A percentile compares a stretch with the other conserved stretches of the same genome.
Evolutionary conservation across 148 eudicot species (phyloP).

Genomic region (Arbutus unedo): DNA sequence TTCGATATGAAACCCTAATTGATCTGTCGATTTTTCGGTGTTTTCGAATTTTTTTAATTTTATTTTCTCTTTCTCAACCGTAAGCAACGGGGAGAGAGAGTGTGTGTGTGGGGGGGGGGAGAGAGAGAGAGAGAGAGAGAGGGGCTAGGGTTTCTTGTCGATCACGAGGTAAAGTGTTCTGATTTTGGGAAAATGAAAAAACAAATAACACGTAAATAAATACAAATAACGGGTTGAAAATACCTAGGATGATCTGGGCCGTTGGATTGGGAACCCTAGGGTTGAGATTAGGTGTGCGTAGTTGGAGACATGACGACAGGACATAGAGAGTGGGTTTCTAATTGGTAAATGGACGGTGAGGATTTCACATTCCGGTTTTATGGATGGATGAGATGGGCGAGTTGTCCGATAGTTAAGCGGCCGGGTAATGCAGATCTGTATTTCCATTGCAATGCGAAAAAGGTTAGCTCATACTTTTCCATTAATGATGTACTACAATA

Average conservation of each 20-base stretch:
- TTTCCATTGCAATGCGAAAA: neutral
- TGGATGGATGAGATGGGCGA: conserved; percentile 6
- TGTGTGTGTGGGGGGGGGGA: neutral
- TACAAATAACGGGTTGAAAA: neutral
- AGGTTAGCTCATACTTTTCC: neutral
- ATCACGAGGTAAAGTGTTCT: conserved; percentile 20
- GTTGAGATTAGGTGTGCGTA: conserved; percentile 14
- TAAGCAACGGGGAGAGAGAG: conserved; percentile 14
- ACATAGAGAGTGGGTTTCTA: neutral
- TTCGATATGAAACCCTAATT: conserved; percentile 34
- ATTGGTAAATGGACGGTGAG: neutral
- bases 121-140: conserved; percentile 11
- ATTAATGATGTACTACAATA: neutral
- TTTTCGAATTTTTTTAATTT: conserved; percentile 8
- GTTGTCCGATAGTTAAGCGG: conserved; percentile 5
- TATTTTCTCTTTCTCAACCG: conserved; percentile 21
- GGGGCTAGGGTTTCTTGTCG: conserved; percentile 48
- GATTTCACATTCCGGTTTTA: neutral
- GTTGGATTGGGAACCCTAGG: conserved; percentile 16
- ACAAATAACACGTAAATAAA: neutral
- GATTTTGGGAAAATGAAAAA: conserved; percentile 7
- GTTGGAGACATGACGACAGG: neutral
- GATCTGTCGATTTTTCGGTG: conserved; percentile 21
- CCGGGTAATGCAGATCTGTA: neutral
- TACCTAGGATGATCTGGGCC: conserved; percentile 12